Base-by-base conservation (phyloP, 2,329 filamentous ascomycete species). In the Xylariaceae sp. region DNA sequence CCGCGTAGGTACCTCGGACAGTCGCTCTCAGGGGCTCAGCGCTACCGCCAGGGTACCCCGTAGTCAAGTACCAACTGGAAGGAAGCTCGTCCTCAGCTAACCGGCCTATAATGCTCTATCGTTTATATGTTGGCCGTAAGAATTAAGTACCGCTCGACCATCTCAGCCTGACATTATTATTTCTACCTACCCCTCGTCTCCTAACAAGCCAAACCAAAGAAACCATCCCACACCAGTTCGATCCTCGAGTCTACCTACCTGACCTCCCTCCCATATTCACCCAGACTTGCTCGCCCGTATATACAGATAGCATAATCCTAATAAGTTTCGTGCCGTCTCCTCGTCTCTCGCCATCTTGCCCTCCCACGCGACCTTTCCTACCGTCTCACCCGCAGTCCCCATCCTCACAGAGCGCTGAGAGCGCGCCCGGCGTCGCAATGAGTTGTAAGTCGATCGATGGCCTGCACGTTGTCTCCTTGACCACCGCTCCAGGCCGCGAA, bases 381-480 rank as follows among this genome's bases (percentile, higher is more conserved):
- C 50, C 57, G 18, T 49, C 50, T 53, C 53, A 49, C 44, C 56
- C 13, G 45, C 51, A 23, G 9, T 41, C 37, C 9, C 37, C 13
- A 45, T 48, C 44, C 56, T 47, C 35, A 37, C 53, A 51, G 37
- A 53, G 58, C 59, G 60, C 58, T 51, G 44, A 49, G 47, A 53
- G 59, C 61, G 61, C 59, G 58, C 58, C 63, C 64, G 63, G 64
- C 64, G 62, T 64, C 66, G 57, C 69, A 57, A 77, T 77, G 75
- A 76, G 73, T 66, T 75, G 75, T 76, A 68, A 75, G 75, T 75
- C 61, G 54, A 59, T 75, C 62, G 54, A 59, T 34, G 23, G 35
- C 47, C 13, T 34, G 23, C 17, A 30, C 54, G 50, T 55, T 56
- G 57, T 68, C 69, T 70, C 50, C 55, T 56, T 57, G 17, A 56